Conservation (phyloP, 768 basidiomycete species). For the Mycena galericulata region DNA sequence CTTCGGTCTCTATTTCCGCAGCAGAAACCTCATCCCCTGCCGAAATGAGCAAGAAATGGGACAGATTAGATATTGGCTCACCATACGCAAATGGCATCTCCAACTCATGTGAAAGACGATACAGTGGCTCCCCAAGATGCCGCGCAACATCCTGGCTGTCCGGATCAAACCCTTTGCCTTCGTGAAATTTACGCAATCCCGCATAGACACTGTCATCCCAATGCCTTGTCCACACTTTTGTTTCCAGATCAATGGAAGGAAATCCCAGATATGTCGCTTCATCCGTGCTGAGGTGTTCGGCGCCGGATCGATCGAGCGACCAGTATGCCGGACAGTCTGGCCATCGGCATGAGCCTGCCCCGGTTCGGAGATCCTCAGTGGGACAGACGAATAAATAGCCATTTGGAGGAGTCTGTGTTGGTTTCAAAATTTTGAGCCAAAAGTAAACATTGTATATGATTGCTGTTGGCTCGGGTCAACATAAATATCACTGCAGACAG, state of each 20-base stretch:
- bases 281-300: neutral
- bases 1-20: too few species aligned
- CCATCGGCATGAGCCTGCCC: neutral
- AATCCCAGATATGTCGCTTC: neutral
- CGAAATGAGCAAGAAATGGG: too few species aligned
- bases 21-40: too few species aligned
- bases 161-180: slow-evolving; percentile 20
- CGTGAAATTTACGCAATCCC: slow-evolving; percentile 13
- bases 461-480: neutral
- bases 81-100: neutral
- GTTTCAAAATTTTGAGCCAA: neutral
- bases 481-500: too few species aligned
- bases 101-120: neutral
- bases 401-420: neutral
- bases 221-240: neutral
- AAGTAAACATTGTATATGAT: neutral
- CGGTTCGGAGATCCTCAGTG: neutral
- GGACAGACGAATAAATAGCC: slow-evolving; percentile 17
- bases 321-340: neutral
- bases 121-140: neutral
- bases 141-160: slow-evolving; percentile 4
- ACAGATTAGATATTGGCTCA: neutral
- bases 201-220: slow-evolving; percentile 6
- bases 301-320: neutral
- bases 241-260: neutral